Evolutionary conservation across 257 asterid species (phyloP), one percentile per base, ranked within the genome.

Genomic region (Oldenlandia corymbosa): DNA sequence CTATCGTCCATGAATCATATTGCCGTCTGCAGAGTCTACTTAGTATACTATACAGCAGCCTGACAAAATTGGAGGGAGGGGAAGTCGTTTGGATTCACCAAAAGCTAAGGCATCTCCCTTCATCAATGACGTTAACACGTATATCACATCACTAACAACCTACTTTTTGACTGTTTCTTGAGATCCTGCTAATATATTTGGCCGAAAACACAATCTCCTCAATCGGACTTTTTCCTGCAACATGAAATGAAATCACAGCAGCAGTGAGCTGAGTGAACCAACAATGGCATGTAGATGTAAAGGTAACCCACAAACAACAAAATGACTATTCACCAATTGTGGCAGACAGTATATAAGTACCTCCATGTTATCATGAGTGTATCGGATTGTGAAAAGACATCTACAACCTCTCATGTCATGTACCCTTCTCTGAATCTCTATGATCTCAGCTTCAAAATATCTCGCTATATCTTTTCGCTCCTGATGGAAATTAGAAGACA

Each of bases 351-450:
- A 45, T 36, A 20, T 48, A 68, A 14, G 58, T 73, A 90, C 99
- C 97, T 80, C 83, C 2, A 75, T 31, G 63, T 77, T 71, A 58
- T 90, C 95, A 74, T 85, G 95, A 75, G 43, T 74, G 43, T 93
- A 93, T 66, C 63, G 77, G 56, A 93, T 79, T 74, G 76, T 73
- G 87, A 87, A 93, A 74, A 85, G 78, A 62, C 97, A 93, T 71
- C 99, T 78, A 76, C 99, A 93, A n/a, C 99, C 99, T 76, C 99
- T 80, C 48, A 90, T 78, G 69, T 93, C 99, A 60, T 93, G 99
- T 83, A 81, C 70, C 77, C 86, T 84, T 78, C 77, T 84, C 73
- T 83, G 83, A 64, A 93, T 82, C 47, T 83, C 86, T 3, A 78
- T 59, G 43, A 93, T 82, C 64, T 56, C 82, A 67, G 96, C 97